Evolutionary conservation across 805 yeast species (phyloP), one percentile per base, ranked within the genome.

Genomic region (Lipomyces lipofer): DNA sequence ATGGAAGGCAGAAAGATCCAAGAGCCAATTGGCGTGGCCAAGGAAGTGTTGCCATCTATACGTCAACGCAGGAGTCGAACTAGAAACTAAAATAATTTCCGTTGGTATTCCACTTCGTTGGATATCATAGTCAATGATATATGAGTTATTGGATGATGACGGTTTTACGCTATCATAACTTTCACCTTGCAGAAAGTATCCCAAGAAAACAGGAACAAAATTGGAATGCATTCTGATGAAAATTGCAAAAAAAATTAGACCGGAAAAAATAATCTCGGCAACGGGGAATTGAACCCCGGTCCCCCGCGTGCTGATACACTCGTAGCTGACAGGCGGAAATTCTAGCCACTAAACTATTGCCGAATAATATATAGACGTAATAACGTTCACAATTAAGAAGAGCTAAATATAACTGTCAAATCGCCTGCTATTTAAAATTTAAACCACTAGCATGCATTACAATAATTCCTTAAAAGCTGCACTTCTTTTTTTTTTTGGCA

Each of bases 291-390:
- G 56, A 51, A 51, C 56, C 56, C 56, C 56, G 56, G 52, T 51
- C 56, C 45, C 56, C 56, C 56, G 56, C 56, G 56, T 9, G 49
- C 50, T 47, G 50, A 12, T 39, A n/a, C 25, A 1, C 13, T 27
- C 2, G 5, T 36, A 36, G 25, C 40, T 65, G 67, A 64, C 67
- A 64, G 67, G 67, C 67, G 67, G 68, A 54, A 57, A 64, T 64
- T 65, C 67, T 64, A 63, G 67, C 67, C 67, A 64, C 68, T 64
- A 64, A 64, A 64, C 67, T 64, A 64, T 64, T 65, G 57, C 67
- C 66, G 67, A 64, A n/a, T 2, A 5, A 19, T 4, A 3, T 4
- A 1, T 1, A n/a, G 12, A n/a, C n/a, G n/a, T n/a, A n/a, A n/a
- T n/a, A n/a, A n/a, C n/a, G n/a, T n/a, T n/a, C n/a, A n/a, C n/a